Conservation (phyloP, 768 basidiomycete species). For the Russula sp. region DNA sequence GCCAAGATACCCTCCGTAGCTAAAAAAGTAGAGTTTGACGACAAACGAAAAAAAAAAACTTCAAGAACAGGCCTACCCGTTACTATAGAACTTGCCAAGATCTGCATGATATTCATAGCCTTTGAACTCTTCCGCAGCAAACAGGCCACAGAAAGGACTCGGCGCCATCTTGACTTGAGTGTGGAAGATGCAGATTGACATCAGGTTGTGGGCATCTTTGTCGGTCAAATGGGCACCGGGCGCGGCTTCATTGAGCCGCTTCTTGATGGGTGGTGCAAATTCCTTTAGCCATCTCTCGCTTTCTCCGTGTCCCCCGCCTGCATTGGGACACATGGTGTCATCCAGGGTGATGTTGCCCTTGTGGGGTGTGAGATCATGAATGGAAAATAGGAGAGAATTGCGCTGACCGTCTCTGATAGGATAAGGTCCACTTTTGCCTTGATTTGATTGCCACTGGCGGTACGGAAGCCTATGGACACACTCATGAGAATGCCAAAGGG, state of each 20-base stretch:
- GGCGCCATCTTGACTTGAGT: constrained; percentile 43
- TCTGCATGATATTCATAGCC: constrained; percentile 66
- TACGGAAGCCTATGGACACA: constrained; percentile 45
- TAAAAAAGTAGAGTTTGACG: constrained; percentile 23
- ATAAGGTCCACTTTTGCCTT: constrained; percentile 48
- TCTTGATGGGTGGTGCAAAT: constrained; percentile 49
- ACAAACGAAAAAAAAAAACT: background rate
- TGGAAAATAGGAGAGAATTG: background rate
- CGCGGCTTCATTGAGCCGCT: constrained; percentile 51
- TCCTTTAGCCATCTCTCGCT: constrained; percentile 46
- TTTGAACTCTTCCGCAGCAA: constrained; percentile 53
- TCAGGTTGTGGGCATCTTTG: constrained; percentile 49
- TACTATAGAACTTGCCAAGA: constrained; percentile 71
- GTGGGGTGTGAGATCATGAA: background rate
- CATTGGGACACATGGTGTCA: constrained; percentile 55
- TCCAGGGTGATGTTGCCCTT: constrained; percentile 59
- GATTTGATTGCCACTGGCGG: constrained; percentile 40
- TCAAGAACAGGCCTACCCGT: constrained; percentile 42
- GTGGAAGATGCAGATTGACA: constrained; percentile 77
- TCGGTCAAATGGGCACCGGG: constrained; percentile 54
- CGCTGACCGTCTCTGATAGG: constrained; percentile 46
- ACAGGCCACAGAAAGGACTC: constrained; percentile 72
- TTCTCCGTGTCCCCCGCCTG: constrained; percentile 37
- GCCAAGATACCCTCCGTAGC: constrained; percentile 62
- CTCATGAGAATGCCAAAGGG: background rate